A percentile compares a stretch with the other conserved stretches of the same genome.
phyloP scores from a whole-genome alignment of 148 eudicot species.

The Nyssa sinensis region DNA sequence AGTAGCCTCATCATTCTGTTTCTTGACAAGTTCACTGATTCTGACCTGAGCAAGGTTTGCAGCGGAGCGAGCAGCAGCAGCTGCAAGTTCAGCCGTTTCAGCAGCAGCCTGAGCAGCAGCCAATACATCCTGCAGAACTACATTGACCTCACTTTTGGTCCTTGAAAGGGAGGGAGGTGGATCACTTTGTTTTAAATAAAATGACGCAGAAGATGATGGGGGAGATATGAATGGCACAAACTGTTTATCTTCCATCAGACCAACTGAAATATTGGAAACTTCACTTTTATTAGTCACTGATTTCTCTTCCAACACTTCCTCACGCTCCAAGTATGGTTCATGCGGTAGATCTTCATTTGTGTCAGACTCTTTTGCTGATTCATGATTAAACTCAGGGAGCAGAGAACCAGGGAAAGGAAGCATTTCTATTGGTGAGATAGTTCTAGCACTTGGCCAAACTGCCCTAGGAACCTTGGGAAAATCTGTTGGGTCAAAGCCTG shows the following conservation, averaged over 20 bases:
- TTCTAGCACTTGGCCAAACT: constrained; percentile 34
- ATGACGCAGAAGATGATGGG: constrained; percentile 42
- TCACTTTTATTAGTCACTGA: constrained; percentile 18
- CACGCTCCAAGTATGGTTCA: constrained; percentile 26
- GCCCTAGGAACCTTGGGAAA: constrained; percentile 85
- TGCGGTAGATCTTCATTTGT: constrained; percentile 18
- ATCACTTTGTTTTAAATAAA: constrained; percentile 19
- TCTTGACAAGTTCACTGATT: constrained; percentile 61
- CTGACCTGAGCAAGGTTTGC: constrained; percentile 83
- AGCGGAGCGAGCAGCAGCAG: constrained; percentile 81
- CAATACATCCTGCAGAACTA: constrained; percentile 69
- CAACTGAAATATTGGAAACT: constrained; percentile 12
- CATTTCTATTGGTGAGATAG: constrained; percentile 42
- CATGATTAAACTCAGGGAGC: constrained; percentile 36
- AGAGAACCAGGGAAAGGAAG: constrained; percentile 58
- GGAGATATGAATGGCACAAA: constrained; percentile 70
- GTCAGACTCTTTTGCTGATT: constrained; percentile 26
- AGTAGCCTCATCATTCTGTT: constrained; percentile 29
- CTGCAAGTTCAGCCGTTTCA: constrained; percentile 85
- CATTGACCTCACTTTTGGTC: constrained; percentile 28
- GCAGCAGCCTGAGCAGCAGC: constrained; percentile 90
- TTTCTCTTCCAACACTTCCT: constrained; percentile 20
- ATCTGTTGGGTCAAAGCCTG: constrained; percentile 49
- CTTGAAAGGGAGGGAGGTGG: constrained; percentile 28
- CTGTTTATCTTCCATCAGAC: constrained; percentile 38